A percentile compares a stretch with the other conserved stretches of the same genome.
Evolutionary conservation across 352 stramenopile species (phyloP).

Genomic region (Thraustochytrium sp.): DNA sequence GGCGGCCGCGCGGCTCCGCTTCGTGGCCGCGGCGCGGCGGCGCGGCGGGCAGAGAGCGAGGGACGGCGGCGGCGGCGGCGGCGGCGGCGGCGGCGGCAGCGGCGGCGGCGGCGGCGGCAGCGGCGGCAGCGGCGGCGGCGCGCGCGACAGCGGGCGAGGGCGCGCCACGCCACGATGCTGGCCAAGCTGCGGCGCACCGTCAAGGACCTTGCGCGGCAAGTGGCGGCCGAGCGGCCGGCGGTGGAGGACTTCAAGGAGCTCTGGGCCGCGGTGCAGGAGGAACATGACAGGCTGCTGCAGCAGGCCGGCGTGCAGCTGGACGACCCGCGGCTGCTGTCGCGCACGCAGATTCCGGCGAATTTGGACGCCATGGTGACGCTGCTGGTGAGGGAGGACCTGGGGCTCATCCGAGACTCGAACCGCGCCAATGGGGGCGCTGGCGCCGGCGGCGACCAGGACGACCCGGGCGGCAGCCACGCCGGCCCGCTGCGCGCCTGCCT

Average conservation of each 20-base stretch:
- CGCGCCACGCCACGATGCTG: not conserved
- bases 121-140: too few species aligned
- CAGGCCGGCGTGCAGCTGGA: not conserved
- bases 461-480: not conserved
- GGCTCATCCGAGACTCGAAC: slow-evolving; percentile 15
- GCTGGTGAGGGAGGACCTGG: slow-evolving; percentile 12
- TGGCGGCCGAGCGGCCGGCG: not conserved
- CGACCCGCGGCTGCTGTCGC: not conserved
- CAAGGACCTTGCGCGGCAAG: not conserved
- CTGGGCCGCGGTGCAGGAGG: not conserved
- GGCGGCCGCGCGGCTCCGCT: too few species aligned
- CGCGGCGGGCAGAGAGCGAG: too few species aligned
- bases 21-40: too few species aligned
- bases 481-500: slow-evolving; percentile 29
- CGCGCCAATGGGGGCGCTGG: not conserved
- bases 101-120: too few species aligned
- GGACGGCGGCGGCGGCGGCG: too few species aligned
- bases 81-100: too few species aligned
- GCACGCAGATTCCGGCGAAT: slow-evolving; percentile 4
- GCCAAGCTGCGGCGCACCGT: not conserved
- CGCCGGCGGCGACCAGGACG: not conserved
- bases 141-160: too few species aligned
- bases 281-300: slow-evolving; percentile 1
- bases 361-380: slow-evolving; percentile 32
- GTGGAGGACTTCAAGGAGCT: slow-evolving; percentile 26